Percentiles rank a stretch among this genome's conserved stretches.
Conservation (phyloP, 2,329 filamentous ascomycete genomes). For the Sporothrix phasma region DNA sequence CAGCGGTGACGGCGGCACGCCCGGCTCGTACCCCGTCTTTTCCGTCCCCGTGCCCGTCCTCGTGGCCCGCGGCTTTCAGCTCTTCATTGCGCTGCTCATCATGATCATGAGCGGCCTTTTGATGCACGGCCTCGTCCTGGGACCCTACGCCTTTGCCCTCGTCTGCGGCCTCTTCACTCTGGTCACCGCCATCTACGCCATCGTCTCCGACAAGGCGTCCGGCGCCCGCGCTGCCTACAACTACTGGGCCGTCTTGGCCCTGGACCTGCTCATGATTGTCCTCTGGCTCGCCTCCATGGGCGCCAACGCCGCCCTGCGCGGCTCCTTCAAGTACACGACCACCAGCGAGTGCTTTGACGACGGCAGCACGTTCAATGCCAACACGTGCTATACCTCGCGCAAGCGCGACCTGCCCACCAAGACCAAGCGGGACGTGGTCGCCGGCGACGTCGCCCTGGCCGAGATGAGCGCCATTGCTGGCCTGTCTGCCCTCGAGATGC, state of each 20-base stretch:
- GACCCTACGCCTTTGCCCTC: constrained; percentile 22
- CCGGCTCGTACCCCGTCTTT: constrained; percentile 21
- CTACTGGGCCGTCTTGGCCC: constrained; percentile 26
- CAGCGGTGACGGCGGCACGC: constrained; percentile 9
- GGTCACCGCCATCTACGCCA: constrained; percentile 22
- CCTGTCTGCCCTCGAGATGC: constrained; percentile 23
- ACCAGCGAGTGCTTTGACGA: constrained; percentile 22
- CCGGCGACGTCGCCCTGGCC: constrained; percentile 19
- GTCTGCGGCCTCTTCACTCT: constrained; percentile 25
- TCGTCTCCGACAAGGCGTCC: constrained; percentile 24
- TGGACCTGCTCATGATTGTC: constrained; percentile 26
- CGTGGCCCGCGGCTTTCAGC: constrained; percentile 24
- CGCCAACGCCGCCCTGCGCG: constrained; percentile 24
- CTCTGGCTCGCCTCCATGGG: constrained; percentile 28
- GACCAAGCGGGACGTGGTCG: constrained; percentile 20
- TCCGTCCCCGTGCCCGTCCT: constrained; percentile 22
- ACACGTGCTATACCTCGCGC: constrained; percentile 19
- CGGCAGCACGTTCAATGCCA: constrained; percentile 22
- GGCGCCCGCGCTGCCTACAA: constrained; percentile 24
- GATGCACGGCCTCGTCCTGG: constrained; percentile 25
- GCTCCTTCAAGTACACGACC: constrained; percentile 20
- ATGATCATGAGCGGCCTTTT: constrained; percentile 22
- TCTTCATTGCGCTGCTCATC: constrained; percentile 23
- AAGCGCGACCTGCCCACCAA: constrained; percentile 18
- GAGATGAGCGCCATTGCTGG: constrained; percentile 26